Base-by-base conservation (phyloP, 2,329 filamentous ascomycete genomes). In the Falciphora oryzae region DNA sequence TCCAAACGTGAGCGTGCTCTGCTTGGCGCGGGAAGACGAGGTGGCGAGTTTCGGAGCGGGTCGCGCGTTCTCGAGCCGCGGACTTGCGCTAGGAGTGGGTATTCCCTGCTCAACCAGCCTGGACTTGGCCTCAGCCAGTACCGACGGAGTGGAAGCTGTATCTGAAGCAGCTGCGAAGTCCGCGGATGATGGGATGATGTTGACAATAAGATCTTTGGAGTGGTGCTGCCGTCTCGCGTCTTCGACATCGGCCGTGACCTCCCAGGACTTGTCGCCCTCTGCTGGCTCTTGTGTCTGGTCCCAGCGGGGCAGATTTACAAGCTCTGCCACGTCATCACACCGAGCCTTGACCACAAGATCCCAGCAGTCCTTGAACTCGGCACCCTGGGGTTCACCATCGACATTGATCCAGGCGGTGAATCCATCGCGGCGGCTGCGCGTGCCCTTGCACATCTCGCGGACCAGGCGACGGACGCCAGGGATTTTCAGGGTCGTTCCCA, bases 351-450 rank as follows among this genome's bases (percentile, higher is more conserved):
- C 90, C 25, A 98, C 87, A 66, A 97, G 78, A 75, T 99, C 95
- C 90, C 93, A 99, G 72, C 92, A 93, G 68, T 96, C 90, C 73
- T 94, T 93, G 68, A 98, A 89, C 65, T 97, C 93, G 68, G 86
- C 88, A 27, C 91, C 89, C 58, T 88, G 84, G 1, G 95, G 95
- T 69, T 92, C 91, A 0, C 91, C 83, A 66, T 97, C 93, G 64
- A 92, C 86, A 76, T 98, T 98, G 77, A 99, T 91, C 92, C 94
- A 99, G 62, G 96, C 89, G 0, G 93, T 92, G 65, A 97, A 85
- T 0, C 94, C 93, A 70, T 96, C 91, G 69, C 86, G 87, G 64
- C 92, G 87, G 71, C 89, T 87, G 67, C 93, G 85, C n/a, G 96
- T 91, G 38, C 92, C 89, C 62, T 89, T 87, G 75, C 93, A 97